Percentiles rank a stretch among this genome's conserved stretches.
Evolutionary conservation across 768 basidiomycete species (phyloP).

Genomic region (Pisolithus marmoratus): DNA sequence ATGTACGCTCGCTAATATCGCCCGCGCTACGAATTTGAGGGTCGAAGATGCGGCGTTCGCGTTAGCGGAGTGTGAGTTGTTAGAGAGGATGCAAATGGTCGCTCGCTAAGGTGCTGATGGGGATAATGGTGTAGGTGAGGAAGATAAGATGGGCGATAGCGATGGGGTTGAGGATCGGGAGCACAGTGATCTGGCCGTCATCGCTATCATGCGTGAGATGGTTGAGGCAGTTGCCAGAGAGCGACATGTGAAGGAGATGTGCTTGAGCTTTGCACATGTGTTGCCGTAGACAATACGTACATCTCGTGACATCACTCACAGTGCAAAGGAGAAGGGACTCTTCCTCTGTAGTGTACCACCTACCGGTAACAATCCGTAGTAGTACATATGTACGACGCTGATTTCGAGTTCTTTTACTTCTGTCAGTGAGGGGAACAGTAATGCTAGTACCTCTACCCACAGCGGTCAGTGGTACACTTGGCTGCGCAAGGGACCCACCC

Average conservation of each 20-base stretch:
- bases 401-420: too few relatives aligned
- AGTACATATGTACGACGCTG: too few relatives aligned
- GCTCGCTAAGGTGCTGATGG: constrained; percentile 22
- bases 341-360: too few relatives aligned
- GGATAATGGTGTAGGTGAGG: background rate
- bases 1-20: constrained; percentile 75
- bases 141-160: background rate
- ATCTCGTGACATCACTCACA: too few relatives aligned
- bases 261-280: constrained; percentile 56
- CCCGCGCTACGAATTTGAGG: constrained; percentile 73
- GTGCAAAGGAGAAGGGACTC: too few relatives aligned
- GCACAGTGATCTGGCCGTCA: constrained; percentile 17
- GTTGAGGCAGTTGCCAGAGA: constrained; percentile 62
- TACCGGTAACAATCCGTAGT: too few relatives aligned
- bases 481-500: too few relatives aligned
- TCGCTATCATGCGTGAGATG: constrained; percentile 60
- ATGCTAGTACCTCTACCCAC: too few relatives aligned
- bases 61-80: constrained; percentile 78
- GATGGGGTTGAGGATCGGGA: background rate
- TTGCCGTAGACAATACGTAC: constrained; percentile 33
- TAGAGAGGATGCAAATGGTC: constrained; percentile 39
- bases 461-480: too few relatives aligned
- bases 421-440: too few relatives aligned
- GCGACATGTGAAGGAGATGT: constrained; percentile 66
- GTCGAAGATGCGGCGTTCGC: constrained; percentile 87